A percentile compares a stretch with the other conserved stretches of the same genome.
phyloP scores from a whole-genome alignment of 208 protist species.

The Porcisia deanei region DNA sequence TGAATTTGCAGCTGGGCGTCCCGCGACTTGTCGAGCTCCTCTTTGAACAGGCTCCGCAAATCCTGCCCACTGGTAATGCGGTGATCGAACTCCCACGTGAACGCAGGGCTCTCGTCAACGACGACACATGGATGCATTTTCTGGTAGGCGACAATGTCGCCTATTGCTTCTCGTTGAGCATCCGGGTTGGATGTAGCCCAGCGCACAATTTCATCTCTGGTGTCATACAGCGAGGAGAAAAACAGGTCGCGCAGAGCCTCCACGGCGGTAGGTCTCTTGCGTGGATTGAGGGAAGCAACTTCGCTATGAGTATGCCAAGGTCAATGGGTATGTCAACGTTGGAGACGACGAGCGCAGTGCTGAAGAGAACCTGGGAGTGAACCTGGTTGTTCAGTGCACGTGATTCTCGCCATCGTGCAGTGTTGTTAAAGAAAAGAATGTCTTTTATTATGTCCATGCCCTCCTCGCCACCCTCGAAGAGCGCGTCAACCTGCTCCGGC shows the following conservation, averaged over 20 bases:
- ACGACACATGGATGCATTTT: slow-evolving; percentile 27
- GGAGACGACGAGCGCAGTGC: slow-evolving; percentile 62
- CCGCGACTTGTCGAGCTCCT: slow-evolving; percentile 31
- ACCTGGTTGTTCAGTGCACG: slow-evolving; percentile 11
- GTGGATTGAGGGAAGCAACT: slow-evolving; percentile 63
- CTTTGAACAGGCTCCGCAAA: slow-evolving; percentile 40
- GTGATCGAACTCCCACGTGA: slow-evolving; percentile 62
- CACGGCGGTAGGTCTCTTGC: slow-evolving; percentile 54
- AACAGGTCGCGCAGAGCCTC: slow-evolving; percentile 70
- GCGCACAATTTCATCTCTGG: slow-evolving; percentile 68
- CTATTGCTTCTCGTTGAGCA: slow-evolving; percentile 18
- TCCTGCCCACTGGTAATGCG: slow-evolving; percentile 37
- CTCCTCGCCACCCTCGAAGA: slow-evolving; percentile 64
- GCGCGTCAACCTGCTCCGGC: slow-evolving; percentile 65
- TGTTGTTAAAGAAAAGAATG: slow-evolving; percentile 37
- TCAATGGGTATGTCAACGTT: slow-evolving; percentile 43
- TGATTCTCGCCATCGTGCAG: neutral
- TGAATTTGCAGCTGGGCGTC: slow-evolving; percentile 21
- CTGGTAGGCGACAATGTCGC: slow-evolving; percentile 31
- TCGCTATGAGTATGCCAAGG: slow-evolving; percentile 43
- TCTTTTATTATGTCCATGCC: slow-evolving; percentile 66
- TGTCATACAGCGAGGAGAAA: slow-evolving; percentile 46
- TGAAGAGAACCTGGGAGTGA: slow-evolving; percentile 31
- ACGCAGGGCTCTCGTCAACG: slow-evolving; percentile 29
- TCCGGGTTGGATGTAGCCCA: slow-evolving; percentile 10